Percentiles rank a stretch among this genome's conserved stretches.
These are phyloP conservation scores for Davidsoniella eucalypti DNA, from an alignment of 2,329 filamentous ascomycete genomes.

Conservation along the genomic window DNA sequence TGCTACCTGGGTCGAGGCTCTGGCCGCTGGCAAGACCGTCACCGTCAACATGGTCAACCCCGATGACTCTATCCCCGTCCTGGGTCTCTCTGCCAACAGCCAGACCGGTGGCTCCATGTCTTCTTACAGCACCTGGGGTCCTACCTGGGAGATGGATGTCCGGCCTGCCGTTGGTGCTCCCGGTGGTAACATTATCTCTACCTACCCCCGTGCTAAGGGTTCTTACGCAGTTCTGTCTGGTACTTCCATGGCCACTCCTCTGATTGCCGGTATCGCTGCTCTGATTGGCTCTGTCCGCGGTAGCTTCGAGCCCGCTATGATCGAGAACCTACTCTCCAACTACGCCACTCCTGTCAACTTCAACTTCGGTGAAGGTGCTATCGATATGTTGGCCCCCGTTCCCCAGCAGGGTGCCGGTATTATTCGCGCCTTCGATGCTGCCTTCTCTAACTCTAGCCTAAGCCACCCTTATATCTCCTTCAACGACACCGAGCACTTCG, in stretches of 20 bases:
- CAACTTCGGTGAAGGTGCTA: conserved; percentile 26
- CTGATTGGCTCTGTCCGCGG: conserved; percentile 35
- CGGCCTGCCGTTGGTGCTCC: conserved; percentile 40
- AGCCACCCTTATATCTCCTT: conserved; percentile 42
- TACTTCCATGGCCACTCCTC: conserved; percentile 44
- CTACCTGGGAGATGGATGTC: conserved; percentile 39
- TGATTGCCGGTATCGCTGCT: conserved; percentile 37
- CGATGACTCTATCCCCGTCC: conserved; percentile 21
- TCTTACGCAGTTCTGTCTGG: conserved; percentile 36
- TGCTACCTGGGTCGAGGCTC: conserved; percentile 25
- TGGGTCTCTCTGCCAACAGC: conserved; percentile 22
- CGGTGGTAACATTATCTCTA: conserved; percentile 42
- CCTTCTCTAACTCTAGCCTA: conserved; percentile 35
- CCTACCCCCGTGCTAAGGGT: conserved; percentile 23
- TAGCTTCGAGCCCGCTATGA: conserved; percentile 31
- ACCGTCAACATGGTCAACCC: conserved; percentile 28
- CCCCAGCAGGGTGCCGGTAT: conserved; percentile 45
- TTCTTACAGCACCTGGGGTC: conserved; percentile 41
- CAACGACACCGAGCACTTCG: conserved; percentile 46
- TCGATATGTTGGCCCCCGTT: conserved; percentile 32
- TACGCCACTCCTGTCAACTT: conserved; percentile 33
- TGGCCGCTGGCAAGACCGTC: conserved; percentile 28
- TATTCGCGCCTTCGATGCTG: conserved; percentile 41
- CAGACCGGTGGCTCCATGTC: conserved; percentile 34
- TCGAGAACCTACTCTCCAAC: conserved; percentile 33